Percentiles rank a stretch among this genome's conserved stretches.
These are phyloP conservation scores for Bretschneidera sinensis DNA, from an alignment of 345 rosid species.

Conservation along the genomic window DNA sequence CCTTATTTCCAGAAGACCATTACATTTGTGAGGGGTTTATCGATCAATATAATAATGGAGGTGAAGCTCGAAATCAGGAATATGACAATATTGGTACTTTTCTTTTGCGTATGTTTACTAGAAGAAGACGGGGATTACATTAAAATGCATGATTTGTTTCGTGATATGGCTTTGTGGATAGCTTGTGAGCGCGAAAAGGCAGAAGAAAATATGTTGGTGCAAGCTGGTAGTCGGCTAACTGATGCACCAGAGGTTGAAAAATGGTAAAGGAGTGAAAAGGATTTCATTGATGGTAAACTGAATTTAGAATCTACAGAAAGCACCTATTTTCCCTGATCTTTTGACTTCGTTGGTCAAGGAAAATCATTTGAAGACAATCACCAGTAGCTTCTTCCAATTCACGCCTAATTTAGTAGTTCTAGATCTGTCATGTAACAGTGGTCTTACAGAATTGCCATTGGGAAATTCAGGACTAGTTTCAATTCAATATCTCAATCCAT, in stretches of 20 bases:
- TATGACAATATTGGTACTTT: too few relatives aligned
- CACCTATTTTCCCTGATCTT: conserved; percentile 14
- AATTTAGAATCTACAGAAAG: conserved; percentile 5
- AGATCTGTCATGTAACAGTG: conserved; percentile 19
- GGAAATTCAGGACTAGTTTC: conserved; percentile 13
- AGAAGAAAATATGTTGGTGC: too few relatives aligned
- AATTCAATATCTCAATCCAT: conserved; percentile 18
- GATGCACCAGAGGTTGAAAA: conserved; percentile 19
- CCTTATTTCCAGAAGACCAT: too few relatives aligned
- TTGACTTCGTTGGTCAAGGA: conserved; percentile 20
- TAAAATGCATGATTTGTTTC: too few relatives aligned
- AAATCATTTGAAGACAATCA: conserved; percentile 12
- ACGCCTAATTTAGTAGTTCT: conserved; percentile 29
- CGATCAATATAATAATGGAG: too few relatives aligned
- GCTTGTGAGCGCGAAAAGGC: too few relatives aligned
- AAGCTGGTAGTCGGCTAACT: too few relatives aligned
- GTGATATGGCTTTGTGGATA: too few relatives aligned
- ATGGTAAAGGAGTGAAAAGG: conserved; percentile 13
- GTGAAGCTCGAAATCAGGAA: too few relatives aligned
- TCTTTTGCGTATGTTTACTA: too few relatives aligned
- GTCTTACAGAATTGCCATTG: background rate
- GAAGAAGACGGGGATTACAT: too few relatives aligned
- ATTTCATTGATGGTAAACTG: conserved; percentile 21
- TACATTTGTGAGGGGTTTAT: too few relatives aligned
- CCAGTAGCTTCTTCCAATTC: conserved; percentile 21